Evolutionary conservation across 1,139 yeast species (phyloP), one percentile per base, ranked within the genome.

Genomic region (Pichia kudriavzevii): DNA sequence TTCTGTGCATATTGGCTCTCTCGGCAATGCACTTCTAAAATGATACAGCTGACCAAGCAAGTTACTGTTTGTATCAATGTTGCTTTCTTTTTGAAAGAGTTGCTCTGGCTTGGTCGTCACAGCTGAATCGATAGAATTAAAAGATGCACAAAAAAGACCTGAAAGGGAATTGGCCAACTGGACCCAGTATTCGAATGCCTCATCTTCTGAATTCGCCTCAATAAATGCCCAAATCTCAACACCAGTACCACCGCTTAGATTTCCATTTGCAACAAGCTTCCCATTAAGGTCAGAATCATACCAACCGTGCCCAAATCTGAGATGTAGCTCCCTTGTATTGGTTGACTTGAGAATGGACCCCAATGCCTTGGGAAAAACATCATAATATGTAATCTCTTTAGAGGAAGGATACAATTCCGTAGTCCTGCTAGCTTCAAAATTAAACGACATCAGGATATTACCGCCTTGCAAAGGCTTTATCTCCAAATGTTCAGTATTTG

Each of bases 1-100:
- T 56, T 93, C 99, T 0, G 99, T 93, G 60, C 99, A 93, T 12
- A 93, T 79, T 0, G 97, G 95, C 53, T 93, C 99, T 43, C 91
- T 75, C 1, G 99, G 96, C 33, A 93, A 69, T 0, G 95, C 83
- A 7, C 96, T 95, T 43, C 94, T 68, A 43, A 88, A 55, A 26
- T 81, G 60, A 51, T 66, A 81, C 12, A 80, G 56, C 5, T 63
- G 55, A 36, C 67, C 64, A 5, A 46, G 42, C 1, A 53, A 34
- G n/a, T 58, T 47, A 1, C 61, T 55, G 21, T 45, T 42, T 2
- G 43, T 41, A 8, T 46, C 30, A 16, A 43, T 26, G 9, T 47
- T 31, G 5, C 50, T 36, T 9, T 37, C 36, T 28, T 67, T 64
- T 21, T 55, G 55, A 44, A 72, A 72, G 2, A 76, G 53, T 17